Base-by-base conservation (phyloP, 805 yeast species). In the Cyberlindnera euphorbiae region DNA sequence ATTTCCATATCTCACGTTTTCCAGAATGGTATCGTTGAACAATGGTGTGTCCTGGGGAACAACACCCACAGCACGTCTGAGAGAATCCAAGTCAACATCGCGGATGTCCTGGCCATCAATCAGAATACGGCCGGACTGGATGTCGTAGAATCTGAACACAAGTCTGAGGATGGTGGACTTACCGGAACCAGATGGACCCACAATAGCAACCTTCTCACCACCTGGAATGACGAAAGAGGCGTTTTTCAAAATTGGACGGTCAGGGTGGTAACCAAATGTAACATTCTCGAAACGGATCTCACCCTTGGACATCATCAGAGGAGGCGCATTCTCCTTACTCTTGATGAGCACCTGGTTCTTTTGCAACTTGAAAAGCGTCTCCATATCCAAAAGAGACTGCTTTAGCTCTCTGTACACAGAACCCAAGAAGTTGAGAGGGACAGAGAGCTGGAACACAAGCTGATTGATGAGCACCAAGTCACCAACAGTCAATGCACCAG, bases 1-100 rank as follows among this genome's bases (percentile, higher is more conserved):
- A 19, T 83, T 67, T 17, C 97, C 98, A 62, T 87, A 90, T 39
- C 90, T 69, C 28, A 90, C 79, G 51, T 90, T 90, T 56, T 90
- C 95, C 57, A 79, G 59, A 30, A 90, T 86, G 0, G 95, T 73
- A 42, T 89, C 96, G 58, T 90, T 90, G 66, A 90, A 90, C 32
- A 90, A 64, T 6, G 98, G 98, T 1, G 97, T 90, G 46, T 90
- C 98, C 59, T 90, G 98, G 2, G 98, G 98, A 3, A 90, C 98
- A 16, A 90, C 94, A 28, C 97, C 97, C 42, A 90, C 73, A 8
- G 76, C 66, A 36, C 59, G 64, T 46, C 98, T 69, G 34, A 93
- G 64, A 10, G 89, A 75, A 35, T 85, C 90, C 28, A 90, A 54
- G 28, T 81, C 81, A 28, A 88, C 79, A 33, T 77, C 73, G 30